Evolutionary conservation across 768 basidiomycete species (phyloP).

Genomic region (Leccinellum albellum): DNA sequence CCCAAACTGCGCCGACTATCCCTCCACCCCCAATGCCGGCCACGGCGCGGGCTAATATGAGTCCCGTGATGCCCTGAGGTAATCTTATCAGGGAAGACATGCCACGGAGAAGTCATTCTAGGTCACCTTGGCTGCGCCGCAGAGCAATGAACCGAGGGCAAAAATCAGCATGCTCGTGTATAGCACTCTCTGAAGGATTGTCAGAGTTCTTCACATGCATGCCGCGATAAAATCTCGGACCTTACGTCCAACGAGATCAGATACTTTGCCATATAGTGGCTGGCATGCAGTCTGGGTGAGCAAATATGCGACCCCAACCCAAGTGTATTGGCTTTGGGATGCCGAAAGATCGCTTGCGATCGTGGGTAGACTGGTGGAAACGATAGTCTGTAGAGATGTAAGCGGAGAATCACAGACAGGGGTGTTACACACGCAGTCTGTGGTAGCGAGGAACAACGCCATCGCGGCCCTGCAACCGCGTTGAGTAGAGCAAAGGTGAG

Average conservation of each 20-base stretch:
- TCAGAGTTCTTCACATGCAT: conserved; percentile 2
- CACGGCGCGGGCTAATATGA: conserved; percentile 60
- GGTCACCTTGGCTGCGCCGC: conserved; percentile 66
- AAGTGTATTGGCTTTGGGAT: conserved; percentile 71
- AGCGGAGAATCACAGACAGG: background rate
- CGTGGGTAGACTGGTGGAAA: conserved; percentile 81
- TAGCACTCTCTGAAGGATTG: conserved; percentile 50
- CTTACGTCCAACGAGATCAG: conserved; percentile 78
- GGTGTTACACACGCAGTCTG: conserved; percentile 62
- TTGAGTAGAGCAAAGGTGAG: conserved; percentile 10
- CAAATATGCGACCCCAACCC: conserved; percentile 84
- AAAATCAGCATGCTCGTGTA: conserved; percentile 75
- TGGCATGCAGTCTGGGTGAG: conserved; percentile 84
- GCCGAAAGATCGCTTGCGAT: conserved; percentile 69
- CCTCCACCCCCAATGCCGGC: conserved; percentile 87
- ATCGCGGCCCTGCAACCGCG: conserved; percentile 58
- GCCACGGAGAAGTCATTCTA: conserved; percentile 14
- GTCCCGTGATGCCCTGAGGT: conserved; percentile 45
- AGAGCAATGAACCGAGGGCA: conserved; percentile 73
- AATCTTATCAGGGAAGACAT: conserved; percentile 16
- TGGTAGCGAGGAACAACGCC: conserved; percentile 81
- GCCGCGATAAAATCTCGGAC: conserved; percentile 36
- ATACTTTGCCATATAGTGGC: conserved; percentile 76
- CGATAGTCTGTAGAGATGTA: conserved; percentile 48
- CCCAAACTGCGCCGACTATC: conserved; percentile 83